A percentile compares a stretch with the other conserved stretches of the same genome.
Evolutionary conservation across 139 green algal species (phyloP).

Genomic region (Chlamydomonas sp.): DNA sequence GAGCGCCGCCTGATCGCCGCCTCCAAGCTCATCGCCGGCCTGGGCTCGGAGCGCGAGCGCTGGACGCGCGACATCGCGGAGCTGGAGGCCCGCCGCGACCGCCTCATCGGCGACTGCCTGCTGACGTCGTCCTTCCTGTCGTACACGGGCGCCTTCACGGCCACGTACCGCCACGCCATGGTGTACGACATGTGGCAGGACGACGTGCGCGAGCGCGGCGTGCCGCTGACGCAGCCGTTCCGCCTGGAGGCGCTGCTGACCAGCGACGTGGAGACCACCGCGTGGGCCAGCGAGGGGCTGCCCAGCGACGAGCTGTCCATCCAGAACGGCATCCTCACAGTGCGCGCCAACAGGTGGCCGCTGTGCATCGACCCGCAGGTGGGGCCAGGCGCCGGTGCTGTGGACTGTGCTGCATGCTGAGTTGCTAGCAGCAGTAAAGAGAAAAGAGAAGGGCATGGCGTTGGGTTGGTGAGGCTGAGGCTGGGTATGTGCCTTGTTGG

Average conservation of each 20-base stretch:
- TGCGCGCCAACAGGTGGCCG: conserved; percentile 76
- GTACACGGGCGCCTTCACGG: conserved; percentile 88
- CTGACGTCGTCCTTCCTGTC: conserved; percentile 83
- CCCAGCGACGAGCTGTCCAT: conserved; percentile 84
- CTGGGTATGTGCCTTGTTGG: background rate
- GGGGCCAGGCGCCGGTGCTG: background rate
- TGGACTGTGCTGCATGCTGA: background rate
- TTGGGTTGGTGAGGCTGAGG: too few relatives aligned
- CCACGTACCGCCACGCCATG: conserved; percentile 83
- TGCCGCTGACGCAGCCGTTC: conserved; percentile 82
- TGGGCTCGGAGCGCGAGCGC: conserved; percentile 76
- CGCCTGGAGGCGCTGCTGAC: conserved; percentile 82
- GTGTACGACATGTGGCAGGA: conserved; percentile 80
- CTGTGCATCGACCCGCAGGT: conserved; percentile 86
- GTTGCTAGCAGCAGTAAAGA: too few relatives aligned
- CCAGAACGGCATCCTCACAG: conserved; percentile 90
- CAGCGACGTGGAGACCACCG: conserved; percentile 75
- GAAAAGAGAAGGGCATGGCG: too few relatives aligned
- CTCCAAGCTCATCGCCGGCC: conserved; percentile 78
- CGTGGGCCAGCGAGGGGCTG: conserved; percentile 81
- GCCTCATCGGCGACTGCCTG: conserved; percentile 85
- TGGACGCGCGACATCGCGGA: conserved; percentile 82
- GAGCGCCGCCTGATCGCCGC: conserved; percentile 81
- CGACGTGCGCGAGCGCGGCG: conserved; percentile 62
- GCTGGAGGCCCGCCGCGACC: conserved; percentile 57